Percentiles rank a stretch among this genome's conserved stretches.
phyloP scores from a whole-genome alignment of 2,329 filamentous ascomycete species.

The Fusarium nelsonii region DNA sequence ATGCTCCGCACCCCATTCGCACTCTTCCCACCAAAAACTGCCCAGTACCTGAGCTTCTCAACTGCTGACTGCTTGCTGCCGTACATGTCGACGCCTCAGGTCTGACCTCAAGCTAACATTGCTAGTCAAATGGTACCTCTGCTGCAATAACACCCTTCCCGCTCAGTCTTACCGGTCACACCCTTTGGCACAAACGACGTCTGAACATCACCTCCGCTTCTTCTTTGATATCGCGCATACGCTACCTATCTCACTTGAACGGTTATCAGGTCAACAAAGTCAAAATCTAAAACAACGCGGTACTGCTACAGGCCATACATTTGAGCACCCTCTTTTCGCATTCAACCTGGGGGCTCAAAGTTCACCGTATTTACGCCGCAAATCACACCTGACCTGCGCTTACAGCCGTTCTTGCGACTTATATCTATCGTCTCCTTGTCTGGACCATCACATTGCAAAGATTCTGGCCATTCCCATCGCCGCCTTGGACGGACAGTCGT shows the following conservation, averaged over 20 bases:
- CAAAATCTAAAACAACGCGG: constrained; percentile 21
- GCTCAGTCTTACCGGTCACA: constrained; percentile 36
- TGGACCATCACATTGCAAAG: constrained; percentile 3
- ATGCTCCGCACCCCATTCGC: constrained; percentile 20
- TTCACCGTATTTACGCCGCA: constrained; percentile 38
- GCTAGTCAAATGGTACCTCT: constrained; percentile 21
- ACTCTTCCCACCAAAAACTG: constrained; percentile 3
- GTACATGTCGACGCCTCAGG: constrained; percentile 25
- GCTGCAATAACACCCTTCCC: constrained; percentile 9
- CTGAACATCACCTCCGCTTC: constrained; percentile 26
- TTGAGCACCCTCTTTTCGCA: constrained; percentile 22
- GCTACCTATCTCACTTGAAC: constrained; percentile 2
- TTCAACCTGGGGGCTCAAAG: constrained; percentile 21
- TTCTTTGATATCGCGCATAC: constrained; percentile 38
- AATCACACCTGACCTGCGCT: constrained; percentile 27
- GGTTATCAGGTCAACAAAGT: constrained; percentile 29
- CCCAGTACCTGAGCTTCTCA: not conserved
- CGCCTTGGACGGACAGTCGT: constrained; percentile 9
- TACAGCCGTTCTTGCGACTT: constrained; percentile 27
- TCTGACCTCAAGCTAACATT: constrained; percentile 24
- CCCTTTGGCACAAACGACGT: constrained; percentile 29
- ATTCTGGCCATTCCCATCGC: constrained; percentile 1
- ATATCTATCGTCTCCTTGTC: constrained; percentile 8
- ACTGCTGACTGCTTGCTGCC: constrained; percentile 7
- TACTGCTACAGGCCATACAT: constrained; percentile 17